Base-by-base conservation (phyloP, 2,329 filamentous ascomycete species). In the Pseudogymnoascus sp. region DNA sequence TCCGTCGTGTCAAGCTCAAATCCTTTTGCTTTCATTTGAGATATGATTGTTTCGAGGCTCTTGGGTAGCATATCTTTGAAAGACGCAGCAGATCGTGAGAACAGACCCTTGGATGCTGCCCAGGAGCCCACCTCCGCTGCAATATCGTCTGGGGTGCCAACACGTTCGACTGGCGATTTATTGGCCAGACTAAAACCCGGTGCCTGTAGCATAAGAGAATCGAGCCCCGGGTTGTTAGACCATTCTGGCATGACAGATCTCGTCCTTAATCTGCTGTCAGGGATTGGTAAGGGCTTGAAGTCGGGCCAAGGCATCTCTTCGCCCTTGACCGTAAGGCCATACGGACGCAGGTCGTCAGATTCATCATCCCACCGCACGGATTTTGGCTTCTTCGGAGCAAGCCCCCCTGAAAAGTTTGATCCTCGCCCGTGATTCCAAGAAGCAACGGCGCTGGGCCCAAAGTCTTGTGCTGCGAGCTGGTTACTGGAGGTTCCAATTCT, bases 61-160 rank as follows among this genome's bases (percentile, higher is more conserved):
- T 62, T 64, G 3, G 75, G 74, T 35, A 77, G 59, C 47, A 69
- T 67, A 38, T 73, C 66, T 14, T 66, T 65, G 38, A 75, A 58
- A 8, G 57, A 37, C 12, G 57, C 57, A 53, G 47, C 28, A 35
- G 47, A 53, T 14, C 47, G 28, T 53, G 47, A 53, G 28, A 53
- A 53, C 47, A 53, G 11, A 8, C 47, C 28, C 6, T 53, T 53
- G 47, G 47, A 53, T 35, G 47, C 47, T 18, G 47, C 47, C 11
- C 47, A 15, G 2, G 15, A 18, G 47, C 9, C 28, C 15, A 20
- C 28, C 14, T 53, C 47, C 18, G 47, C 47, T 33, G 47, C 35
- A 18, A 12, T 20, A 11, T 53, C 47, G 6, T 50, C 43, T 18
- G 47, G 47, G 15, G 47, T 33, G 33, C 47, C 9, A 15, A 18